Base-by-base conservation (phyloP, 1,284 basidiomycete genomes). In the Boletus albobrunnescens region DNA sequence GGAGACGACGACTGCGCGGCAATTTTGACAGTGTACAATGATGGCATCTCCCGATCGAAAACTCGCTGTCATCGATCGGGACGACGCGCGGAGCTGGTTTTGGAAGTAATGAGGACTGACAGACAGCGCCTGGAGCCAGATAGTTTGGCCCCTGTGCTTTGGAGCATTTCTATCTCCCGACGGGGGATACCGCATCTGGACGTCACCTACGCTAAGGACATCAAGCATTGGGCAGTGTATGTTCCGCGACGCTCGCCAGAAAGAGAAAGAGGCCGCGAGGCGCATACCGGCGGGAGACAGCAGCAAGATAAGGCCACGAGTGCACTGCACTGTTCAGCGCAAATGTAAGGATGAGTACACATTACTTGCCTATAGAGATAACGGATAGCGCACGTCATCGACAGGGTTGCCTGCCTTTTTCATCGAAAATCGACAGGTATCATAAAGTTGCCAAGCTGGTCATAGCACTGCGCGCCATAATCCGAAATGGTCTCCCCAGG, bases 31-130 rank as follows among this genome's bases (percentile, higher is more conserved):
- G 41, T 16, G 24, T 38, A 20, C 40, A 19, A 32, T 57, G 55
- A 55, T 59, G 58, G 38, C 47, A 56, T 56, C 40, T 49, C 46
- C 41, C 42, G 61, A 65, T 60, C 61, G 57, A 54, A 52, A 28
- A 9, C 43, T 49, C 52, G 55, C 52, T 64, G 58, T 51, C 53
- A 33, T 44, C 46, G 52, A 64, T 63, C 61, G 50, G 48, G 47
- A 48, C 30, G 9, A 27, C 40, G 49, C 54, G 54, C 48, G 59
- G 51, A 48, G 50, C 47, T 61, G 10, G 20, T 47, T 53, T 58
- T 41, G 51, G 57, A 41, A 44, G 36, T 46, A 23, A 41, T 26
- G 37, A 28, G 40, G 32, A 31, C 36, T 46, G 44, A 33, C 44
- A 46, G 36, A 46, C 55, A 36, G 42, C 45, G 41, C 41, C 23